Percentiles rank a stretch among this genome's conserved stretches.
Conservation (phyloP, 176 grass and related monocot species). For the Lolium multiflorum region DNA sequence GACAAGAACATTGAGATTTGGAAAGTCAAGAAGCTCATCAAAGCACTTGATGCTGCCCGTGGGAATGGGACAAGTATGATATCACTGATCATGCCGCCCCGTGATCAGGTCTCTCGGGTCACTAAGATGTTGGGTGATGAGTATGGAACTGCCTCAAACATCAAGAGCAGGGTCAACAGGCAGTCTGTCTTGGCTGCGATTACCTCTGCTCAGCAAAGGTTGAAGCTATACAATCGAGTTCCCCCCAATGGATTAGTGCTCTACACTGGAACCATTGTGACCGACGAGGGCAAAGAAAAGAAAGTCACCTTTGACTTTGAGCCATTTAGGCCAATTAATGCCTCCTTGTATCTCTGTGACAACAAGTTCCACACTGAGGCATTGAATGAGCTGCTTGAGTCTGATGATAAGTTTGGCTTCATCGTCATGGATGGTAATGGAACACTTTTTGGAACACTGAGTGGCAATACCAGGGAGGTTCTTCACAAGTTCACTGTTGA, state of each 20-base stretch:
- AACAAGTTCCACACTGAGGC: conserved; percentile 60
- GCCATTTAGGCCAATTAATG: conserved; percentile 54
- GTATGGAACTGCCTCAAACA: conserved; percentile 57
- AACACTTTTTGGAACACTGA: conserved; percentile 50
- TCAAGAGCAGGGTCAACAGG: conserved; percentile 39
- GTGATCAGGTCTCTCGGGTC: conserved; percentile 52
- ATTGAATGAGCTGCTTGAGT: conserved; percentile 48
- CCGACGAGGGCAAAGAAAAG: conserved; percentile 22
- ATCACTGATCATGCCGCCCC: conserved; percentile 50
- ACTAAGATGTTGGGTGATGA: conserved; percentile 58
- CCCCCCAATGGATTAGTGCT: conserved; percentile 19
- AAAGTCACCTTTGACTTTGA: conserved; percentile 45
- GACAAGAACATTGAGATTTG: conserved; percentile 57
- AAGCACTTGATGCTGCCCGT: conserved; percentile 45
- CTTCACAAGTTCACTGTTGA: conserved; percentile 53
- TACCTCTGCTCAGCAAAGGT: conserved; percentile 28
- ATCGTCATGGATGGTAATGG: conserved; percentile 55
- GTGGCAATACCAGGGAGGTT: conserved; percentile 49
- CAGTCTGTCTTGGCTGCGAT: conserved; percentile 26
- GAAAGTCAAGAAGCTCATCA: conserved; percentile 53
- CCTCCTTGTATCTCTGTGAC: conserved; percentile 53
- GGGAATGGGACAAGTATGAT: conserved; percentile 63
- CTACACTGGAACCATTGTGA: conserved; percentile 24
- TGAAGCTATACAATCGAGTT: conserved; percentile 31
- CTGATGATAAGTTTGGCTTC: conserved; percentile 62